A percentile compares a stretch with the other conserved stretches of the same genome.
Conservation (phyloP, 1,284 basidiomycete species). For the Apiotrichum montevideense region DNA sequence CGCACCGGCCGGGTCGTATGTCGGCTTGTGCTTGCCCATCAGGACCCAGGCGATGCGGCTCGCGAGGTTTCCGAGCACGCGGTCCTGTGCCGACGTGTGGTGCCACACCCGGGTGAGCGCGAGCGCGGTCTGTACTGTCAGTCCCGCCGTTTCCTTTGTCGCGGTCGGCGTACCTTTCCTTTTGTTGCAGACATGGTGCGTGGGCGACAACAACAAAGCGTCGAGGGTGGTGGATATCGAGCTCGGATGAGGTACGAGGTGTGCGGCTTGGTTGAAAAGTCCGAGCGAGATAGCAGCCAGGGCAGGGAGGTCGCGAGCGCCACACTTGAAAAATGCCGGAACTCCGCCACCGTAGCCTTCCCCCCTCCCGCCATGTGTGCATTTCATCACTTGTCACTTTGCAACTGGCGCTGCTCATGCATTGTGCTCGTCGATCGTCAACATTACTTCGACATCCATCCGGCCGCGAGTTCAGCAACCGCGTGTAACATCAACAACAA, state of each 20-base stretch:
- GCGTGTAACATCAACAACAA: neutral
- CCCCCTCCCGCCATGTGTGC: too few species aligned
- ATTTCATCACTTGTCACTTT: too few species aligned
- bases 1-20: conserved; percentile 83
- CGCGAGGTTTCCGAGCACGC: conserved; percentile 86
- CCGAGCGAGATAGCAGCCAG: too few species aligned
- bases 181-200: conserved; percentile 21
- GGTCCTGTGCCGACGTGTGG: conserved; percentile 82
- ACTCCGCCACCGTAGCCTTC: neutral
- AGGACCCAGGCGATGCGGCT: conserved; percentile 87
- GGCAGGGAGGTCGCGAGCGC: neutral
- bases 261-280: neutral
- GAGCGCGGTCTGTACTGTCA: conserved; percentile 66
- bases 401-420: too few species aligned
- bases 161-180: conserved; percentile 30
- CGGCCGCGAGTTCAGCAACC: too few species aligned
- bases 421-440: too few species aligned
- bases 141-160: conserved; percentile 31
- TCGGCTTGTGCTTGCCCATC: conserved; percentile 99
- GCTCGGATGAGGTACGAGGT: neutral
- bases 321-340: conserved; percentile 3
- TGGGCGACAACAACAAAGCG: neutral
- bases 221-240: neutral
- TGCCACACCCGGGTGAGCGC: conserved; percentile 94
- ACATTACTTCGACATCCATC: too few species aligned